A percentile compares a stretch with the other conserved stretches of the same genome.
phyloP scores from a whole-genome alignment of 345 rosid genomes.

The Corchorus capsularis region DNA sequence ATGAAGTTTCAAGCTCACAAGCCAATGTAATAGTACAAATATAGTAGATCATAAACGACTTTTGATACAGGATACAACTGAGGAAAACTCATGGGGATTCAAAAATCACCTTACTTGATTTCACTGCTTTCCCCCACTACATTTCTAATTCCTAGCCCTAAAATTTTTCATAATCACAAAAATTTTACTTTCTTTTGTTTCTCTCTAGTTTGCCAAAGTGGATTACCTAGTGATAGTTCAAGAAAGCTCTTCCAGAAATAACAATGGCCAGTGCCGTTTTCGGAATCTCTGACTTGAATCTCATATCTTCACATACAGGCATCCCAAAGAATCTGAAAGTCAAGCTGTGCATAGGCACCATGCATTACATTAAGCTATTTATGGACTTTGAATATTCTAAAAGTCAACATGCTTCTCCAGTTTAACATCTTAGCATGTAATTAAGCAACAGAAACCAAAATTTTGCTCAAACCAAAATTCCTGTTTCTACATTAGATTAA shows the following conservation, averaged over 20 bases:
- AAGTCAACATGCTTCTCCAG: not conserved
- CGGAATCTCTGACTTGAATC: not conserved
- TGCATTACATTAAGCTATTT: not conserved
- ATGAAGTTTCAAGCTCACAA: not conserved
- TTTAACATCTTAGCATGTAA: not conserved
- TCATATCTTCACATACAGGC: not conserved
- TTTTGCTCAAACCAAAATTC: not conserved
- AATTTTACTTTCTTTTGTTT: not conserved
- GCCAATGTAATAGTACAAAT: not conserved
- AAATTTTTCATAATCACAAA: not conserved
- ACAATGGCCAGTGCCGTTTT: not conserved
- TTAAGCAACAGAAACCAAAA: not conserved
- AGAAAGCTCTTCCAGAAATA: not conserved
- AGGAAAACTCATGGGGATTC: not conserved
- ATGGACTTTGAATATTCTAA: not conserved
- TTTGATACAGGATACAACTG: not conserved
- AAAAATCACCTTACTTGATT: not conserved
- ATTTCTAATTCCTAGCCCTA: slow-evolving; percentile 1
- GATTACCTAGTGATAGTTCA: not conserved
- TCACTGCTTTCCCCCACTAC: not conserved
- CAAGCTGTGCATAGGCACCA: not conserved
- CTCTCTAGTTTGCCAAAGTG: not conserved
- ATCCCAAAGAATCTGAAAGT: slow-evolving; percentile 6
- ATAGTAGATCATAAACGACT: not conserved
- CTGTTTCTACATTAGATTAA: not conserved